A percentile compares a stretch with the other conserved stretches of the same genome.
Evolutionary conservation across 2,329 filamentous ascomycete genomes (phyloP).

Genomic region (Phyllosticta citrichinensis): DNA sequence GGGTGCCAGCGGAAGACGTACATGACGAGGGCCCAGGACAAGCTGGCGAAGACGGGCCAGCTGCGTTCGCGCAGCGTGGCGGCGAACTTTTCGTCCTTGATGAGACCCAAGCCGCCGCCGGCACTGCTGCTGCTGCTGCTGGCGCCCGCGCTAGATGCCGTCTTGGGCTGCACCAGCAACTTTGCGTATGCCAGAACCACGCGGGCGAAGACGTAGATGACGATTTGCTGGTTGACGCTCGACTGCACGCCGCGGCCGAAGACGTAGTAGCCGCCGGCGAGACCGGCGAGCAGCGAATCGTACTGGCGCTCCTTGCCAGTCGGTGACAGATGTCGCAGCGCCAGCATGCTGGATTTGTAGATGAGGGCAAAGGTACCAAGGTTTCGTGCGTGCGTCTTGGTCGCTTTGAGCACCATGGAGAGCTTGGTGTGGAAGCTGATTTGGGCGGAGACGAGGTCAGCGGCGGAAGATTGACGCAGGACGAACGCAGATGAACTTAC

Average conservation of each 20-base stretch:
- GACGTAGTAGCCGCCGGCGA: conserved; percentile 84
- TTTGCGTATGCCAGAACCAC: conserved; percentile 78
- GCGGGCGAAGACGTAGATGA: conserved; percentile 93
- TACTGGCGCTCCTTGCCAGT: conserved; percentile 55
- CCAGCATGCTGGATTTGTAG: conserved; percentile 76
- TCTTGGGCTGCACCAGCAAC: conserved; percentile 58
- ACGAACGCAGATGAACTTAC: conserved; percentile 38
- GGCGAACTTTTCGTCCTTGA: conserved; percentile 28
- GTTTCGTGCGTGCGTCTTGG: conserved; percentile 81
- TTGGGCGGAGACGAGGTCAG: background rate
- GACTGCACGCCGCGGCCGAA: conserved; percentile 75
- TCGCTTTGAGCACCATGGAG: conserved; percentile 71
- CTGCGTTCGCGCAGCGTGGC: conserved; percentile 47
- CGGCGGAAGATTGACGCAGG: background rate
- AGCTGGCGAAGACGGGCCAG: conserved; percentile 85
- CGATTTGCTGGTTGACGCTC: conserved; percentile 89
- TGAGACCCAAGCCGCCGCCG: conserved; percentile 25
- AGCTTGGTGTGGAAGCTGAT: conserved; percentile 62
- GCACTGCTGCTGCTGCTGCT: background rate
- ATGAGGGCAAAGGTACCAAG: conserved; percentile 82
- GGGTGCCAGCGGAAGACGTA: conserved; percentile 88
- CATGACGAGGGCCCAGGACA: conserved; percentile 93
- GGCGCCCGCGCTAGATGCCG: conserved; percentile 11
- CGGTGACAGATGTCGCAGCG: conserved; percentile 50
- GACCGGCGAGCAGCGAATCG: conserved; percentile 77